Percentiles rank a stretch among this genome's conserved stretches.
Evolutionary conservation across 441 rosid genomes (phyloP).

Genomic region (Erysimum cheiri): DNA sequence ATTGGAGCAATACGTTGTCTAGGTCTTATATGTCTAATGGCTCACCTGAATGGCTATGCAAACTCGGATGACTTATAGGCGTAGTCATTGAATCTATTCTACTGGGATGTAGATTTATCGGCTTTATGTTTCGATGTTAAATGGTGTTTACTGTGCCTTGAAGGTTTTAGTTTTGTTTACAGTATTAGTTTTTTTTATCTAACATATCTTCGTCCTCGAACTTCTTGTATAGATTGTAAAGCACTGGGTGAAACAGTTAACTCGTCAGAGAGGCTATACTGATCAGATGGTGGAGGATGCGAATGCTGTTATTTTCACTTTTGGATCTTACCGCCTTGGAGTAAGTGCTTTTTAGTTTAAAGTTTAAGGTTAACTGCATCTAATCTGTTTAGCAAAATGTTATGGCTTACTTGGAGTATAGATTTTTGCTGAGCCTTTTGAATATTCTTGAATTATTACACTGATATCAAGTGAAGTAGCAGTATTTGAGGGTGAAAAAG

Average conservation of each 20-base stretch:
- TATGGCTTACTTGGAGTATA: background rate
- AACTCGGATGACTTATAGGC: background rate
- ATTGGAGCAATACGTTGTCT: background rate
- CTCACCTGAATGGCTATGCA: background rate
- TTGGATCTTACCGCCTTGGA: slow-evolving; percentile 74
- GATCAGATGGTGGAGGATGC: slow-evolving; percentile 77
- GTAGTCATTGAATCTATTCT: background rate
- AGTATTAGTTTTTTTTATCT: background rate
- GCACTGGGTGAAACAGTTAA: slow-evolving; percentile 64
- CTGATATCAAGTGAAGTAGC: background rate
- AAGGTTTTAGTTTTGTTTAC: background rate
- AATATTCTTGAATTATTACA: background rate
- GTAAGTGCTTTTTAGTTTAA: slow-evolving; percentile 46
- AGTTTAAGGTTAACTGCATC: background rate
- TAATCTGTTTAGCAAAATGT: background rate
- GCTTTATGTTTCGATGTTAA: background rate
- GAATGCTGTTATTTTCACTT: slow-evolving; percentile 65
- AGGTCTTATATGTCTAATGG: too few species aligned
- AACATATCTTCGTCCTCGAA: background rate
- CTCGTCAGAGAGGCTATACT: slow-evolving; percentile 54
- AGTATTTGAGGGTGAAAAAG: background rate
- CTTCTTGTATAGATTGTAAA: slow-evolving; percentile 54
- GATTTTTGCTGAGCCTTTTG: background rate
- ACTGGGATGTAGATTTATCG: background rate
- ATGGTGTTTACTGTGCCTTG: background rate